These are phyloP conservation scores for Talaromyces sp. DNA, from an alignment of 2,329 filamentous ascomycete genomes.

Conservation along the genomic window DNA sequence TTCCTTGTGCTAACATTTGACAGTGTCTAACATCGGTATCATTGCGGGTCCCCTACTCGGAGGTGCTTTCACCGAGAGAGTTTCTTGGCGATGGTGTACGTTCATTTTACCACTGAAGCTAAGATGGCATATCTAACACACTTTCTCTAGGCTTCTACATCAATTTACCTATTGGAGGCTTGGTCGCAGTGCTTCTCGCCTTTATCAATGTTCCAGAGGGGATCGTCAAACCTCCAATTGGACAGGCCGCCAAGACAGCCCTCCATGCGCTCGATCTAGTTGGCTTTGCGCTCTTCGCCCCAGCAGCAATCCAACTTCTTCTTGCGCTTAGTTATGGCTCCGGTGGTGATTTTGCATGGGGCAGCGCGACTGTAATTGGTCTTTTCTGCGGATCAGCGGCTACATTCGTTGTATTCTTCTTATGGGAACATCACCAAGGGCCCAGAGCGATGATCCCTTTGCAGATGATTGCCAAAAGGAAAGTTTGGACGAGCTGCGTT, in stretches of 20 bases:
- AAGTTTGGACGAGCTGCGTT: conserved; percentile 30
- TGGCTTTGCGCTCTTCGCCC: conserved; percentile 28
- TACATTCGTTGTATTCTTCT: conserved; percentile 42
- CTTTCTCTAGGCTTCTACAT: conserved; percentile 41
- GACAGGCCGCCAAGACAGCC: conserved; percentile 9
- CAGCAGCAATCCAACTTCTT: conserved; percentile 45
- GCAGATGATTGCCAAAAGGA: conserved; percentile 42
- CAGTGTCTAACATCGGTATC: conserved; percentile 19
- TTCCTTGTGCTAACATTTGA: not conserved
- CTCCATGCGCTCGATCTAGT: conserved; percentile 22
- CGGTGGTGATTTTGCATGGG: conserved; percentile 40
- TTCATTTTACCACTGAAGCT: not conserved
- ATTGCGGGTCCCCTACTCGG: conserved; percentile 18
- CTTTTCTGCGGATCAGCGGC: conserved; percentile 49
- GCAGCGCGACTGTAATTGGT: conserved; percentile 47
- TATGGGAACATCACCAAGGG: conserved; percentile 42
- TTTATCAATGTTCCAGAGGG: conserved; percentile 23
- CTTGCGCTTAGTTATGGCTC: conserved; percentile 53
- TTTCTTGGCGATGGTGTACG: conserved; percentile 26
- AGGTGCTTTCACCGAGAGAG: conserved; percentile 23
- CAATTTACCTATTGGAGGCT: conserved; percentile 43
- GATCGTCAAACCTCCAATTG: conserved; percentile 14
- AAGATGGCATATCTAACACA: not conserved
- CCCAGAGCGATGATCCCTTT: conserved; percentile 48
- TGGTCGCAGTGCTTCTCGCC: conserved; percentile 35